Conservation (phyloP, 495 filamentous ascomycete genomes). For the Penicillium manginii region DNA sequence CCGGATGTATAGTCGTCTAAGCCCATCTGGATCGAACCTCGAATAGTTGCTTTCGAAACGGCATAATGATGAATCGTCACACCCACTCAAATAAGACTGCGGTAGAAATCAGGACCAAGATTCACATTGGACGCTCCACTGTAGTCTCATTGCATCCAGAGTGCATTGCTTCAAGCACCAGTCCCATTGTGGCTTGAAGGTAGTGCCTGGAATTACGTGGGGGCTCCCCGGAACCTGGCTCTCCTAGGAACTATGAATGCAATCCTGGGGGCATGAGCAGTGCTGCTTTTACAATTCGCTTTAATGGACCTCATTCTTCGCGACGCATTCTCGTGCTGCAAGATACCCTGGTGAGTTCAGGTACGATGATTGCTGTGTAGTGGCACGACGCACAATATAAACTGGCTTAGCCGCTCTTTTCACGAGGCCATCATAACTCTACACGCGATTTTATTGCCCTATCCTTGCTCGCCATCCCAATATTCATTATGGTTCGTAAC, state of each 20-base stretch:
- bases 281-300: neutral
- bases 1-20: no score
- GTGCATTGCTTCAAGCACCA: no score
- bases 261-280: neutral
- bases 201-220: neutral
- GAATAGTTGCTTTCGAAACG: no score
- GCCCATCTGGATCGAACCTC: no score
- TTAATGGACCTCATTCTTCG: neutral
- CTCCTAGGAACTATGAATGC: constrained; percentile 3
- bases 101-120: no score
- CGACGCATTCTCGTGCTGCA: neutral
- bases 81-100: no score
- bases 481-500: neutral
- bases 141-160: no score
- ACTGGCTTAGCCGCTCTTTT: neutral
- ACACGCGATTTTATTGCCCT: neutral
- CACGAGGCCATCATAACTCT: constrained; percentile 6
- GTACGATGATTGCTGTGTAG: neutral
- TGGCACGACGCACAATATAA: neutral
- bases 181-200: no score
- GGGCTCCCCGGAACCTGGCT: neutral
- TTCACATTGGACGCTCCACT: no score
- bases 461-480: neutral
- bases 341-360: neutral
- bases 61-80: no score